A percentile compares a stretch with the other conserved stretches of the same genome.
phyloP scores from a whole-genome alignment of 768 basidiomycete species.

The Boletus sensibilis region DNA sequence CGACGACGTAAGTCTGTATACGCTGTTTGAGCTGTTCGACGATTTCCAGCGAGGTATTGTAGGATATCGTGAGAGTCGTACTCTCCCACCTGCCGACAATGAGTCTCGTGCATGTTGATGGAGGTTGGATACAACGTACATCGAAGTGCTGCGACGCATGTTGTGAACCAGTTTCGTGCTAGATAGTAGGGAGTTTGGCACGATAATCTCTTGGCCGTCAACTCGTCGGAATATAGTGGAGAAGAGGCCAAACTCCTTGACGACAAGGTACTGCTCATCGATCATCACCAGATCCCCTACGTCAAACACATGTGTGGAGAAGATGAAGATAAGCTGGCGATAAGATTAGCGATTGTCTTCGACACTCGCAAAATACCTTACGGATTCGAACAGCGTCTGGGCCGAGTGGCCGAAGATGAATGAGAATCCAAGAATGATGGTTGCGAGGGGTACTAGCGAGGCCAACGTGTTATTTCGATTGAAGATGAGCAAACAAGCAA shows the following conservation, averaged over 20 bases:
- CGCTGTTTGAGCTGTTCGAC: conserved; percentile 65
- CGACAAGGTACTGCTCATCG: conserved; percentile 48
- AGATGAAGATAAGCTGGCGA: conserved; percentile 74
- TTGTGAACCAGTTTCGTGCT: conserved; percentile 77
- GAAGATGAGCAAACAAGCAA: conserved; percentile 75
- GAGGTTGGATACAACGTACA: conserved; percentile 41
- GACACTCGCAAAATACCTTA: conserved; percentile 30
- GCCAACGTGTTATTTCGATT: conserved; percentile 61
- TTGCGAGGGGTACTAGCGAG: conserved; percentile 76
- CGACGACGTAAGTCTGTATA: conserved; percentile 56
- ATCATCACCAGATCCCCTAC: conserved; percentile 83
- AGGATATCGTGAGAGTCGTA: conserved; percentile 62
- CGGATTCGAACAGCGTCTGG: conserved; percentile 75
- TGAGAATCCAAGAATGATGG: conserved; percentile 78
- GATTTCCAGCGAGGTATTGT: conserved; percentile 66
- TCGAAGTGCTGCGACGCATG: conserved; percentile 69
- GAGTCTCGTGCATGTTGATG: conserved; percentile 1
- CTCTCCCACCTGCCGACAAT: conserved; percentile 55
- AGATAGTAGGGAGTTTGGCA: conserved; percentile 71
- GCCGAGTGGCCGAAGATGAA: conserved; percentile 86
- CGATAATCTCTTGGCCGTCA: conserved; percentile 78
- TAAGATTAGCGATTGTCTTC: neutral
- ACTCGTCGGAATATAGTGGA: conserved; percentile 78
- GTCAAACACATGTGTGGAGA: conserved; percentile 83
- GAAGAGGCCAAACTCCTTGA: conserved; percentile 78